Base-by-base conservation (phyloP, 352 stramenopile genomes). In the Phytophthora quininea region DNA sequence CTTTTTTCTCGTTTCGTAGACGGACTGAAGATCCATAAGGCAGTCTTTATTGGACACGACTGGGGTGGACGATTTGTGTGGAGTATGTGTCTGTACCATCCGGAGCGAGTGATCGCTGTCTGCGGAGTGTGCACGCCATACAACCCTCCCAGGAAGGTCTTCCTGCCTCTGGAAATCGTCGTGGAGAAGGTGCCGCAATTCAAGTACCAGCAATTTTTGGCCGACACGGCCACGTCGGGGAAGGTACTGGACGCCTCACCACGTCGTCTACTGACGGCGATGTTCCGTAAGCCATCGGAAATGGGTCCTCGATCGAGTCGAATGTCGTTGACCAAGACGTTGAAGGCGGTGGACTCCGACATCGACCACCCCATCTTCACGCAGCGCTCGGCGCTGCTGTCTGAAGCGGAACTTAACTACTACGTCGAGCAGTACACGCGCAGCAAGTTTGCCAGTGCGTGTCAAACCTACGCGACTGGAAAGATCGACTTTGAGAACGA, bases 21-120 rank as follows among this genome's bases (percentile, higher is more conserved):
- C 56, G 61, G 62, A 15, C 65, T 91, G 4, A 63, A 83, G 27
- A 75, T 90, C 42, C 40, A 67, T 7, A 80, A 85, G 63, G 74
- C 67, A 8, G 76, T 86, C 24, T 79, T 90, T 52, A 65, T 86
- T n/a, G 80, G 80, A 12, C 84, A 92, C 45, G 82, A 92, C 66
- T 92, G 84, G 84, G 84, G 84, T 5, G 84, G 78, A 9, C 62
- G 53, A 27, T 66, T 77, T 4, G 77, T 84, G 4, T 92, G 77
- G 74, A 62, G 73, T 45, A 82, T 84, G 58, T 77, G 76, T 52
- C 56, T 91, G 40, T 89, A 82, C 64, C 73, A 90, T 48, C 80
- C 79, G 3, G 64, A 83, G 35, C 79, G 84, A 3, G 79, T 90
- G n/a, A 54, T 88, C 33, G 84, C 77, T 37, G 67, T 87, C 4